Percentiles rank a stretch among this genome's conserved stretches.
Conservation (phyloP, 257 asterid genomes). For the Nicotiana otophora region DNA sequence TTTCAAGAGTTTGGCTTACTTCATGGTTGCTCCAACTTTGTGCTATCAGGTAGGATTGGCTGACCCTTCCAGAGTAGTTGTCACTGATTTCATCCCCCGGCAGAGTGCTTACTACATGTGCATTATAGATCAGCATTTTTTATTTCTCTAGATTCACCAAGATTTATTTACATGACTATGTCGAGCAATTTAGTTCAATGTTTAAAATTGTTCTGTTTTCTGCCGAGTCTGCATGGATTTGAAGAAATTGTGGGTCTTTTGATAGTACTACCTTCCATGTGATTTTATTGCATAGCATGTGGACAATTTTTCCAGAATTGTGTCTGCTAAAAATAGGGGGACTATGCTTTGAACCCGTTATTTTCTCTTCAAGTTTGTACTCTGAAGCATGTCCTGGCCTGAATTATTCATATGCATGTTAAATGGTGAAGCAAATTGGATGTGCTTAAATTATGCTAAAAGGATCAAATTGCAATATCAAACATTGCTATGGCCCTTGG, state of each 20-base stretch:
- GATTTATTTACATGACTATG: not conserved
- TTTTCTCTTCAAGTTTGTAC: not conserved
- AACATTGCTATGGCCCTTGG: not conserved
- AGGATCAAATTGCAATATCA: not conserved
- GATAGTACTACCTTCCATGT: not conserved
- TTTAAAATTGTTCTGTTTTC: not conserved
- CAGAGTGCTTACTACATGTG: not conserved
- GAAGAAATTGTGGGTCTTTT: not conserved
- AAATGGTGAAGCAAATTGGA: not conserved
- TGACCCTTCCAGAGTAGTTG: not conserved
- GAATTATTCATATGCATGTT: not conserved
- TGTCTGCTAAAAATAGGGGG: not conserved
- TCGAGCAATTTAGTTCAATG: not conserved
- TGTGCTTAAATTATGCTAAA: not conserved
- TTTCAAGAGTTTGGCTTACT: constrained; percentile 76
- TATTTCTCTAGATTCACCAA: not conserved
- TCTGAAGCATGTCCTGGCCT: not conserved
- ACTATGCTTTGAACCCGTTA: not conserved
- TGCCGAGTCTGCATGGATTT: not conserved
- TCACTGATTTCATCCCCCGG: not conserved
- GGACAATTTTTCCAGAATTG: not conserved
- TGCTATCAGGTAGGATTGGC: constrained; percentile 78
- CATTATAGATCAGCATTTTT: not conserved
- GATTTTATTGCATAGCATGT: not conserved
- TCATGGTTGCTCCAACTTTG: constrained; percentile 92